phyloP scores from a whole-genome alignment of 2,329 filamentous ascomycete genomes.

The Sarocladium brachiariae region DNA sequence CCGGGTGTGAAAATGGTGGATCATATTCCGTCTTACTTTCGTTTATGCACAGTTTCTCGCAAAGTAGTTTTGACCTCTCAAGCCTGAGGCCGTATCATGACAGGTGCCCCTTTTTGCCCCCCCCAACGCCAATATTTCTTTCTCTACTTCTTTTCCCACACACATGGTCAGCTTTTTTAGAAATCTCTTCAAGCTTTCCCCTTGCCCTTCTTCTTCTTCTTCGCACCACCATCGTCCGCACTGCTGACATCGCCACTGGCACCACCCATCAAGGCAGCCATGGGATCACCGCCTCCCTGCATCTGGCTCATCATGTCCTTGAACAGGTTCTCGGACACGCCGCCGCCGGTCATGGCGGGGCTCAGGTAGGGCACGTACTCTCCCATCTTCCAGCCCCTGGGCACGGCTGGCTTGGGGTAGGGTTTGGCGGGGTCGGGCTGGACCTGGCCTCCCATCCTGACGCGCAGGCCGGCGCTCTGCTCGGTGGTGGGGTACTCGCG shows the following conservation, averaged over 20 bases:
- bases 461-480: constrained; percentile 57
- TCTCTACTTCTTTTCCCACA: not conserved
- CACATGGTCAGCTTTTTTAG: not conserved
- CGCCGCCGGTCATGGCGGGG: constrained; percentile 83
- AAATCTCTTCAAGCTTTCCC: constrained; percentile 30
- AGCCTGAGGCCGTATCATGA: too few species aligned
- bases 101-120: too few species aligned
- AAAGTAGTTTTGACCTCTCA: too few species aligned
- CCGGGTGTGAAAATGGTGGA: too few species aligned
- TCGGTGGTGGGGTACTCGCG: constrained; percentile 71
- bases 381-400: constrained; percentile 86
- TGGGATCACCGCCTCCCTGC: constrained; percentile 44
- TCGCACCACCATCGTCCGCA: constrained; percentile 14
- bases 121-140: too few species aligned
- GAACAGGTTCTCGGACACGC: constrained; percentile 88
- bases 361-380: constrained; percentile 80
- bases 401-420: constrained; percentile 66
- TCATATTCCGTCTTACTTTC: not conserved
- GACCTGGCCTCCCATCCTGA: constrained; percentile 68
- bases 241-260: constrained; percentile 19
- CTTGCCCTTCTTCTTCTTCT: constrained; percentile 43
- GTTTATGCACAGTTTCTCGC: too few species aligned
- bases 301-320: constrained; percentile 98
- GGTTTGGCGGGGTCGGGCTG: constrained; percentile 54
- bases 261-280: constrained; percentile 36